phyloP scores from a whole-genome alignment of 2,329 filamentous ascomycete species.

The Verticillium zaregamsianum region DNA sequence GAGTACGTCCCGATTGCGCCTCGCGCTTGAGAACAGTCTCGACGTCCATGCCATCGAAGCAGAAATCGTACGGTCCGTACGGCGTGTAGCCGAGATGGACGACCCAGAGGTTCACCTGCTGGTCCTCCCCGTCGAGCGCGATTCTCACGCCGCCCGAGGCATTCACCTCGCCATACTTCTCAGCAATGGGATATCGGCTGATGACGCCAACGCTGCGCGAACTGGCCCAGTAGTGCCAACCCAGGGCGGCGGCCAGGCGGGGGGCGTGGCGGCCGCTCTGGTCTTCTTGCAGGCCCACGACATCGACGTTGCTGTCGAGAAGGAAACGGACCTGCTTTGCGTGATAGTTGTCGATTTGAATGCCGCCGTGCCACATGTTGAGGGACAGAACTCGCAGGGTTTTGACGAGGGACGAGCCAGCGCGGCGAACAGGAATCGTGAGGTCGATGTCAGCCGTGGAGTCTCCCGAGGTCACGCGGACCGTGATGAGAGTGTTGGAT shows the following conservation, averaged over 20 bases:
- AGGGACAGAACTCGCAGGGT: slow-evolving; percentile 29
- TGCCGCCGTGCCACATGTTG: slow-evolving; percentile 36
- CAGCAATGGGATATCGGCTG: slow-evolving; percentile 33
- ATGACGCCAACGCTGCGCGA: slow-evolving; percentile 26
- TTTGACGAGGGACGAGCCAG: slow-evolving; percentile 23
- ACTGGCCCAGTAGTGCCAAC: slow-evolving; percentile 32
- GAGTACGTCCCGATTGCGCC: slow-evolving; percentile 29
- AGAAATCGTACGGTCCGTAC: slow-evolving; percentile 40
- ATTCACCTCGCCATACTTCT: slow-evolving; percentile 19
- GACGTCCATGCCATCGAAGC: slow-evolving; percentile 28
- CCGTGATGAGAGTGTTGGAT: slow-evolving; percentile 16
- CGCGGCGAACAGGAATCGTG: slow-evolving; percentile 25
- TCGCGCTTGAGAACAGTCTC: slow-evolving; percentile 29
- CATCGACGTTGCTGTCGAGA: slow-evolving; percentile 23
- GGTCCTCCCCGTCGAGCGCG: slow-evolving; percentile 24
- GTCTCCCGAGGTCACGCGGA: slow-evolving; percentile 22
- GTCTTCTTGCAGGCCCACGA: slow-evolving; percentile 34
- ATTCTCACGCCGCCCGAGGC: slow-evolving; percentile 27
- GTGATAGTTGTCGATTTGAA: slow-evolving; percentile 28
- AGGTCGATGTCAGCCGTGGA: slow-evolving; percentile 21
- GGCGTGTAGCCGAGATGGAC: slow-evolving; percentile 32
- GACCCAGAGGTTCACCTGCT: slow-evolving; percentile 29
- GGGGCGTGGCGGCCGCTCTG: slow-evolving; percentile 20
- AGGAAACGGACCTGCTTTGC: slow-evolving; percentile 34
- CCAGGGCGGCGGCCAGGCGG: slow-evolving; percentile 31